Base-by-base conservation (phyloP, 805 yeast species). In the Candida ponderosae region DNA sequence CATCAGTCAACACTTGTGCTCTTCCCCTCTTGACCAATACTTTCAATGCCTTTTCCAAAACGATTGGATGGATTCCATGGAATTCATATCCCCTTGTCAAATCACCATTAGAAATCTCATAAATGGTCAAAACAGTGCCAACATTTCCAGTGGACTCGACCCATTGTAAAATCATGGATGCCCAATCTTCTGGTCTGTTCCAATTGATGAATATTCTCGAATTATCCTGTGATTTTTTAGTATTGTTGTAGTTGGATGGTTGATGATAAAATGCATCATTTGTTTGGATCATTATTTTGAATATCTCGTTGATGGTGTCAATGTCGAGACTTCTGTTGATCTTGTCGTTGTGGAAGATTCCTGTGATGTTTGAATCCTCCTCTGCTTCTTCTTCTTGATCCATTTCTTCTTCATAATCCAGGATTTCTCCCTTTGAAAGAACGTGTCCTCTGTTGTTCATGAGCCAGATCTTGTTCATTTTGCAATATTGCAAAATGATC, bases 101-200 rank as follows among this genome's bases (percentile, higher is more conserved):
- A 32, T 82, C 90, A 37, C 84, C 81, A 40, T 75, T 72, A 0
- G 80, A 65, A 28, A 90, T 56, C 58, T 90, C 97, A 56, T 84
- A 88, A 14, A 88, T 57, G 0, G 97, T 90, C 36, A 90, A 60
- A 2, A 90, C 81, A 1, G 81, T 66, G 6, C 85, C 84, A 37
- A 70, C 63, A 51, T 87, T 95, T 0, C 96, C 96, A 0, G 90
- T 74, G 17, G 66, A 62, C 37, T 83, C 89, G n/a, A 76, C 61
- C 89, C 85, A 74, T 52, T 79, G 81, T 53, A 75, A 53, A 35
- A 89, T 49, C 46, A 66, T 50, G 34, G 75, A 62, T 29, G 78
- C 74, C 93, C 96, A 72, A 46, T 75, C 75, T 48, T 81, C 71
- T 39, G 87, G 65, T 15, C 75, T 63, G 42, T 77, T 72, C 88